These are phyloP conservation scores for Ustilago nuda DNA, from an alignment of 1,284 basidiomycete species.

Conservation along the genomic window DNA sequence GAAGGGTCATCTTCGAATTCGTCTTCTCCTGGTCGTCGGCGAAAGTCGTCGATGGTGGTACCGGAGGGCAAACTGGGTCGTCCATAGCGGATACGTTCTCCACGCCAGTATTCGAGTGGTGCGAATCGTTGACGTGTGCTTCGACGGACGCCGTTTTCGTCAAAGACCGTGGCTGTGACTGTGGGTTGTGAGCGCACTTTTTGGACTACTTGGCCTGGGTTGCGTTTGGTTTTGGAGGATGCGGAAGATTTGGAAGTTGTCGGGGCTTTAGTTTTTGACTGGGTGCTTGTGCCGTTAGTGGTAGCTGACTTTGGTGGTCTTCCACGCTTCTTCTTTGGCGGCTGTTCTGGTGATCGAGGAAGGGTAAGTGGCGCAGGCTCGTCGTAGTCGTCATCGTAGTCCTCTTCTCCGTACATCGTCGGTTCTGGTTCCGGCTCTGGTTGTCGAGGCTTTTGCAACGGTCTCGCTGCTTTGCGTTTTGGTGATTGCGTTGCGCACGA, in stretches of 20 bases:
- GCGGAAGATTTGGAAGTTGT: not conserved
- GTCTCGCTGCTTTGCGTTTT: conserved; percentile 21
- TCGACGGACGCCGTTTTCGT: conserved; percentile 77
- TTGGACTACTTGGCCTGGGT: conserved; percentile 36
- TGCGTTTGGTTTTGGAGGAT: conserved; percentile 25
- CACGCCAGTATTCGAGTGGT: conserved; percentile 93
- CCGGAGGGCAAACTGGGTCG: conserved; percentile 54
- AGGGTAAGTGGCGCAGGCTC: conserved; percentile 5
- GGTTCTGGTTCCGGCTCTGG: conserved; percentile 10
- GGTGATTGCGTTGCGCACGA: conserved; percentile 16
- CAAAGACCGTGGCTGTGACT: conserved; percentile 31
- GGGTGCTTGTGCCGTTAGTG: conserved; percentile 13
- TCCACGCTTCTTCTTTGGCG: conserved; percentile 31
- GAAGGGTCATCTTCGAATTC: conserved; percentile 56
- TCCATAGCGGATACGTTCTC: conserved; percentile 84
- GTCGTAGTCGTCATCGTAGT: conserved; percentile 19
- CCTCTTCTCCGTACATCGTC: conserved; percentile 7
- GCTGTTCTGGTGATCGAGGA: conserved; percentile 10
- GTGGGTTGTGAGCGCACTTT: conserved; percentile 28
- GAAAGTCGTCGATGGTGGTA: conserved; percentile 25
- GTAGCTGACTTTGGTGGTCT: conserved; percentile 19
- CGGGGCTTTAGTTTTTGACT: not conserved
- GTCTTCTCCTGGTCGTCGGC: conserved; percentile 44
- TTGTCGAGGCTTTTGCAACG: conserved; percentile 1
- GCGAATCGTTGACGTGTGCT: conserved; percentile 78